phyloP scores from a whole-genome alignment of 2,329 filamentous ascomycete species.

The Penicillium expansum region DNA sequence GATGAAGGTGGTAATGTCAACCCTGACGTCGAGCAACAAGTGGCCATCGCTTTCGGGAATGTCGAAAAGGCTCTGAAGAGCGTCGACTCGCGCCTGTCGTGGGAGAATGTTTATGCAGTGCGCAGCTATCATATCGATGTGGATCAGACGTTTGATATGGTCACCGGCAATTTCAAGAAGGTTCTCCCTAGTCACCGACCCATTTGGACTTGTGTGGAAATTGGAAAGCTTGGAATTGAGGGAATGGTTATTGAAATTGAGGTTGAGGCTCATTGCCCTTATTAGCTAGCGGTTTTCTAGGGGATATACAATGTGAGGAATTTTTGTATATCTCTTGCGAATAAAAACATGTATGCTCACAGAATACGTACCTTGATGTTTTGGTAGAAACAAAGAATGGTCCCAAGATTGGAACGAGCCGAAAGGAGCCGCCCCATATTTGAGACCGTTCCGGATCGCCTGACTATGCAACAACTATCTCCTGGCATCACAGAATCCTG shows the following conservation, averaged over 20 bases:
- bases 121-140: conserved; percentile 22
- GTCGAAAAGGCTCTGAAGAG: conserved; percentile 18
- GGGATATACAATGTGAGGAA: background rate
- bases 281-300: background rate
- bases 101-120: conserved; percentile 23
- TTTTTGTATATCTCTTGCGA: background rate
- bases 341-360: background rate
- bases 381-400: background rate
- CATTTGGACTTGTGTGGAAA: conserved; percentile 21
- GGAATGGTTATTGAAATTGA: conserved; percentile 22
- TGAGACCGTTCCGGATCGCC: background rate
- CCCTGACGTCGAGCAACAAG: conserved; percentile 10
- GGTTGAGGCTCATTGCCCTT: conserved; percentile 15
- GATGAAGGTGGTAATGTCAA: conserved; percentile 12
- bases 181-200: conserved; percentile 18
- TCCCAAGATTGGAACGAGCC: background rate
- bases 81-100: conserved; percentile 9
- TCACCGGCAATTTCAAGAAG: conserved; percentile 19
- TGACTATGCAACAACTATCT: background rate
- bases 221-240: conserved; percentile 15
- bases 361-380: background rate
- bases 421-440: no score
- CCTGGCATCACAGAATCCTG: background rate
- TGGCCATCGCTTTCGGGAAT: conserved; percentile 20
- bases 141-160: conserved; percentile 13